These are phyloP conservation scores for Ilyonectria robusta DNA, from an alignment of 2,329 filamentous ascomycete genomes.

Conservation along the genomic window DNA sequence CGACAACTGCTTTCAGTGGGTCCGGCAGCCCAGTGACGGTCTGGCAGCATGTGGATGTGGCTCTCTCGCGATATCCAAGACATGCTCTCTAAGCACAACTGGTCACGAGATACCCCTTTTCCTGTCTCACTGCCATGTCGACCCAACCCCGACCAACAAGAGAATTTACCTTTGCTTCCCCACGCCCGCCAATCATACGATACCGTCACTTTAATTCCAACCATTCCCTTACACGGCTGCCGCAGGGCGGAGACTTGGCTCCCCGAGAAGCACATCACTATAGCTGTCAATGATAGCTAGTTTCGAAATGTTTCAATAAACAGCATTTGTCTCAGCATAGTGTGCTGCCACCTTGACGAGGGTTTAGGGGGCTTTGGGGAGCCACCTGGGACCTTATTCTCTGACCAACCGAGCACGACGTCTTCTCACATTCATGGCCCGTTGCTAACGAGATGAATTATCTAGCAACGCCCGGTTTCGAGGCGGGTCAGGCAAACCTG, in stretches of 20 bases:
- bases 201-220: slow-evolving; percentile 25
- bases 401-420: slow-evolving; percentile 20
- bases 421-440: slow-evolving; percentile 20
- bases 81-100: slow-evolving; percentile 30
- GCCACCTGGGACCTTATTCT: slow-evolving; percentile 14
- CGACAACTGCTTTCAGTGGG: slow-evolving; percentile 26
- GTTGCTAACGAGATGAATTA: slow-evolving; percentile 46
- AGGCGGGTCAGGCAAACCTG: slow-evolving; percentile 66
- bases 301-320: slow-evolving; percentile 39
- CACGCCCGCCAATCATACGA: slow-evolving; percentile 10
- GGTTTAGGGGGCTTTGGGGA: not conserved
- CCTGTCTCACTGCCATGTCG: slow-evolving; percentile 16
- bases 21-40: slow-evolving; percentile 25
- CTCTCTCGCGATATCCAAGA: slow-evolving; percentile 37
- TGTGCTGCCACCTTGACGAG: slow-evolving; percentile 34
- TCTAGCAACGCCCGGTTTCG: slow-evolving; percentile 71
- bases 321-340: slow-evolving; percentile 40
- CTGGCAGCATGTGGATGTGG: slow-evolving; percentile 44
- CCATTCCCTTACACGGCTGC: slow-evolving; percentile 30
- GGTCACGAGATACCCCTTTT: slow-evolving; percentile 19
- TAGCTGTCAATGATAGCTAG: slow-evolving; percentile 29
- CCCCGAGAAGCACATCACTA: slow-evolving; percentile 25
- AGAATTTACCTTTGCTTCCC: not conserved
- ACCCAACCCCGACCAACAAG: not conserved
- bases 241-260: slow-evolving; percentile 25